Evolutionary conservation across 129 eudicot species (phyloP), one percentile per base, ranked within the genome.

Genomic region (Silybum marianum): DNA sequence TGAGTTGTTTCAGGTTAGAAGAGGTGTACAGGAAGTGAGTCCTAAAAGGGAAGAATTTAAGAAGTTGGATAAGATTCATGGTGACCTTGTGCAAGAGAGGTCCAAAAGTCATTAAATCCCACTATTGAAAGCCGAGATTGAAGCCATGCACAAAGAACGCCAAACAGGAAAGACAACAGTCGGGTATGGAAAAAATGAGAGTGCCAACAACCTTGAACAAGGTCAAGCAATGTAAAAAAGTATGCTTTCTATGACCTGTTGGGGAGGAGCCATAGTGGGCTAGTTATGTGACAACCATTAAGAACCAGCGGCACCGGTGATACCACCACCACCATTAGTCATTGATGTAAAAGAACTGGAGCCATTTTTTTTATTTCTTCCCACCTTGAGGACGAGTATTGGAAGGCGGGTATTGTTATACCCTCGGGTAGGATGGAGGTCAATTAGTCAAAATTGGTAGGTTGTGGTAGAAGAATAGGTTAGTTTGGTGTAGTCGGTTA

Each of bases 91-190:
- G 18, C 74, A 21, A 75, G 87, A 68, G 10, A 79, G 69, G 2
- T 39, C 32, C 7, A 90, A 89, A 69, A 54, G 25, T 77, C 77
- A 48, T 26, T 80, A 83, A 14, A 21, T 84, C 54, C 72, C 81
- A 28, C 86, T 22, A 8, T 25, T 92, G 21, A 82, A 72, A 30
- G 78, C 82, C 19, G 97, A 90, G 23, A 88, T 90, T 67, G 91
- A 89, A 70, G 71, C 67, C 28, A 81, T 88, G 90, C 85, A 72
- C 14, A 83, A 81, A n/a, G 97, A 95, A 69, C 58, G 92, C 11
- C 84, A 84, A 42, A 82, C 77, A 71, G 99, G 99, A 88, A 95
- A 96, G 98, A 88, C 26, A 71, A 7, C 13, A 40, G 48, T 40
- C 48, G 48, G 13, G 9, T 48, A 48, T 48, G 60, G 60, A 48